A percentile compares a stretch with the other conserved stretches of the same genome.
Evolutionary conservation across 306 rosid genomes (phyloP).

Genomic region (Rosa persica): DNA sequence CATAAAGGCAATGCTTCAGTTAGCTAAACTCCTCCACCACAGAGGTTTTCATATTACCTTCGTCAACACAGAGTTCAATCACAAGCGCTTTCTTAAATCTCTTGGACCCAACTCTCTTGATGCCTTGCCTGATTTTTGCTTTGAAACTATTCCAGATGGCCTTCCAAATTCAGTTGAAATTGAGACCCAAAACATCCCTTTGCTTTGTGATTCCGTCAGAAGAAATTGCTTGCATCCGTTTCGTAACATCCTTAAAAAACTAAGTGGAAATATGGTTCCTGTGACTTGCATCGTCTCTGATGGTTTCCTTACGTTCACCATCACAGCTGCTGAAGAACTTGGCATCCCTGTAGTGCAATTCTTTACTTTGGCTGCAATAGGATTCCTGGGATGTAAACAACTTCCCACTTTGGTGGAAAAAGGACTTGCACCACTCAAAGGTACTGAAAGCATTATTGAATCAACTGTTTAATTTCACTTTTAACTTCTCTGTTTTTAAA

Average conservation of each 20-base stretch:
- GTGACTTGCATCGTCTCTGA: conserved; percentile 7
- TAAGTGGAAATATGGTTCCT: background rate
- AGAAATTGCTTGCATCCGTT: background rate
- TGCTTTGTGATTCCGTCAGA: background rate
- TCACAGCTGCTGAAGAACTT: conserved; percentile 12
- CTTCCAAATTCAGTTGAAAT: background rate
- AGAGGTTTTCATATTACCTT: conserved; percentile 15
- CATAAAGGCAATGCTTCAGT: conserved; percentile 13
- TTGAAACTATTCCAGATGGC: conserved; percentile 17
- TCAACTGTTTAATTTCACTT: background rate
- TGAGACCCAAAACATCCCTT: background rate
- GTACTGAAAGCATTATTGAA: background rate
- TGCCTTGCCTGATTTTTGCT: background rate
- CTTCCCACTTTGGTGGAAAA: conserved; percentile 14
- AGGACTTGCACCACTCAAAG: conserved; percentile 19
- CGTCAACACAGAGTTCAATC: conserved; percentile 16
- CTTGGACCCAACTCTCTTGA: conserved; percentile 6
- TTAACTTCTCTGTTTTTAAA: background rate
- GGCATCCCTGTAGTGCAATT: background rate
- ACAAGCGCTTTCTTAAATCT: conserved; percentile 1
- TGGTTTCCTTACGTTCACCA: background rate
- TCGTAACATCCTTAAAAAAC: background rate
- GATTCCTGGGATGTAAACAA: background rate
- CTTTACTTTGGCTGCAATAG: background rate
- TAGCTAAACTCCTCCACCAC: conserved; percentile 7